These are phyloP conservation scores for Thalassiosira mediterranea DNA, from an alignment of 352 stramenopile genomes.

Conservation along the genomic window DNA sequence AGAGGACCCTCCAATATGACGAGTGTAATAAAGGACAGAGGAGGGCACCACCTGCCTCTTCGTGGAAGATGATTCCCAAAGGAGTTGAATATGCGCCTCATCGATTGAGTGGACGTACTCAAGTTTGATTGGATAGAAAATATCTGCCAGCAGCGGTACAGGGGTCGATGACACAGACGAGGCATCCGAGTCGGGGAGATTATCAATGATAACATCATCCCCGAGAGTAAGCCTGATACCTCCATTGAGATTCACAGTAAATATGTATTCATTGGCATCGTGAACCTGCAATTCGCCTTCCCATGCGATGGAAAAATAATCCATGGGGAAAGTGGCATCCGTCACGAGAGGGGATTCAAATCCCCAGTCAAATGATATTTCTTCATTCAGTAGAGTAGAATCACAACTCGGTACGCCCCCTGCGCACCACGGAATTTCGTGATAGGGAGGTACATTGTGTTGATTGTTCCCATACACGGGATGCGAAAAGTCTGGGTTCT, in stretches of 20 bases:
- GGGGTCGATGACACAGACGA: conserved; percentile 41
- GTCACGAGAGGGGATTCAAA: conserved; percentile 63
- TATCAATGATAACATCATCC: conserved; percentile 81
- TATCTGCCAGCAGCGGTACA: conserved; percentile 32
- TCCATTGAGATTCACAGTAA: conserved; percentile 88
- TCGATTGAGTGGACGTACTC: conserved; percentile 87
- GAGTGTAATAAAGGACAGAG: conserved; percentile 65
- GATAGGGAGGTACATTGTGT: conserved; percentile 40
- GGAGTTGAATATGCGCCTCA: conserved; percentile 86
- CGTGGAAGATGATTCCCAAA: conserved; percentile 75
- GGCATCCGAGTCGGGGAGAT: conserved; percentile 32
- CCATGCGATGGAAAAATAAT: conserved; percentile 84
- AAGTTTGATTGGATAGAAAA: conserved; percentile 87
- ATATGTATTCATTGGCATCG: conserved; percentile 82
- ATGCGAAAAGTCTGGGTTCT: conserved; percentile 88
- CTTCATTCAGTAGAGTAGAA: conserved; percentile 84
- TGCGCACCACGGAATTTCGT: conserved; percentile 62
- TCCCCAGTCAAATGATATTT: conserved; percentile 90
- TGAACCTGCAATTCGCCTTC: conserved; percentile 72
- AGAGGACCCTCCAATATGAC: conserved; percentile 60
- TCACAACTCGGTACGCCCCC: conserved; percentile 73
- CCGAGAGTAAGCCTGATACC: conserved; percentile 85
- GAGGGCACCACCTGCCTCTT: conserved; percentile 56
- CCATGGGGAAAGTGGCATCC: conserved; percentile 71
- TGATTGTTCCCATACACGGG: conserved; percentile 64